phyloP scores from a whole-genome alignment of 1,284 basidiomycete genomes.

The Moesziomyces globuligerus region DNA sequence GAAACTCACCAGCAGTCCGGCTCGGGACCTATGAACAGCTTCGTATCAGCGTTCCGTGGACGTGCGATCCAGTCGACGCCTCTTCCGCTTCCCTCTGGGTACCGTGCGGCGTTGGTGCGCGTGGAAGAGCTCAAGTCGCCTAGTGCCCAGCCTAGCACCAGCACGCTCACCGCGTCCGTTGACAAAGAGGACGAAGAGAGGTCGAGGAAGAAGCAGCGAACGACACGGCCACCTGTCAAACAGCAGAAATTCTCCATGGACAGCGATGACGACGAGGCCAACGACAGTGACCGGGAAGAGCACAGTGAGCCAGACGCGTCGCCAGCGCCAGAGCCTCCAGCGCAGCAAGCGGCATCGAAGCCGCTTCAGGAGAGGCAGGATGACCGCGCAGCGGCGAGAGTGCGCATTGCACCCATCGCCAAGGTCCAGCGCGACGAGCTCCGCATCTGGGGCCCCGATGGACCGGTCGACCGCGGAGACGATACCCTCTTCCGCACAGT shows the following conservation, averaged over 20 bases:
- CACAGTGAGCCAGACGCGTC: too few species aligned
- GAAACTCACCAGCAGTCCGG: not conserved
- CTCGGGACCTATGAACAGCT: constrained; percentile 8
- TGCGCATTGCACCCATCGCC: constrained; percentile 17
- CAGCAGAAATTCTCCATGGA: constrained; percentile 52
- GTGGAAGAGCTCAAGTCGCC: constrained; percentile 12
- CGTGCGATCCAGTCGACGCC: constrained; percentile 37
- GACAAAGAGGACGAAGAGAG: constrained; percentile 2
- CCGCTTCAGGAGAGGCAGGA: not conserved
- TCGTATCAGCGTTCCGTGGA: constrained; percentile 37
- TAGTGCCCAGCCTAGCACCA: not conserved
- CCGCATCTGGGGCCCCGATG: constrained; percentile 45
- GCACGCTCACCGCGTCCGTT: not conserved
- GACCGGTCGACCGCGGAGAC: constrained; percentile 47
- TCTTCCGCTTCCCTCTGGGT: constrained; percentile 30
- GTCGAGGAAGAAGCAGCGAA: constrained; percentile 16
- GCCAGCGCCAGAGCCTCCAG: not conserved
- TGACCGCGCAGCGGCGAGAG: not conserved
- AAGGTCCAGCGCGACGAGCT: constrained; percentile 9
- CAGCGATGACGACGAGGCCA: constrained; percentile 44
- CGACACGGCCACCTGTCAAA: constrained; percentile 10
- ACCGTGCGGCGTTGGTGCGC: constrained; percentile 21
- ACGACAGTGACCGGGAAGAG: constrained; percentile 6
- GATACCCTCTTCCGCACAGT: constrained; percentile 39
- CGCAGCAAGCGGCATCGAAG: not conserved